A percentile compares a stretch with the other conserved stretches of the same genome.
These are phyloP conservation scores for Wickerhamomyces rabaulensis DNA, from an alignment of 805 yeast species.

Conservation along the genomic window DNA sequence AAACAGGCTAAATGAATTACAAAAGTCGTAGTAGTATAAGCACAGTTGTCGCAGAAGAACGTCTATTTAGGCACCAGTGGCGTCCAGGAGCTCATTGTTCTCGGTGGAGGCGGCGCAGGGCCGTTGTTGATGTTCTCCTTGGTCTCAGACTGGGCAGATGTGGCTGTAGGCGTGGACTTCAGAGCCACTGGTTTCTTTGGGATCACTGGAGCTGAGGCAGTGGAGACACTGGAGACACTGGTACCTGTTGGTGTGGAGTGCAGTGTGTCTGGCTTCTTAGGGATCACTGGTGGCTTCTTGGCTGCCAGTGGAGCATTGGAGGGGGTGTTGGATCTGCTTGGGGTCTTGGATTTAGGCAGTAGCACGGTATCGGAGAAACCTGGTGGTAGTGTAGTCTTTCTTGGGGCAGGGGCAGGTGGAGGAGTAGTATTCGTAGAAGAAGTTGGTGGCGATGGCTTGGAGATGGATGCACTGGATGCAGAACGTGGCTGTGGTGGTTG, in stretches of 20 bases:
- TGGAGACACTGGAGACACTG: neutral
- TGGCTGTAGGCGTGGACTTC: neutral
- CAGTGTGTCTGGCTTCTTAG: slow-evolving; percentile 13
- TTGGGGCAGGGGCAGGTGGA: slow-evolving; percentile 28
- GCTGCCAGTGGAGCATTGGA: slow-evolving; percentile 10
- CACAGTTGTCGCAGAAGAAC: neutral
- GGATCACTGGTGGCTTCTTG: slow-evolving; percentile 15
- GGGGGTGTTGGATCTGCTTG: slow-evolving; percentile 17
- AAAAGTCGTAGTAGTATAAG: neutral
- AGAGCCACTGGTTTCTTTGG: slow-evolving; percentile 3
- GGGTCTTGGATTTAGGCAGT: slow-evolving; percentile 28
- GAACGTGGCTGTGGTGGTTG: slow-evolving; percentile 13
- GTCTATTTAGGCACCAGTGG: slow-evolving; percentile 17
- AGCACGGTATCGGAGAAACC: slow-evolving; percentile 29
- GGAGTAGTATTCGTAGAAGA: slow-evolving; percentile 3
- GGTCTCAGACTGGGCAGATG: neutral
- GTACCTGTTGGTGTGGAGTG: slow-evolving; percentile 1
- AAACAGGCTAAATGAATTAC: neutral
- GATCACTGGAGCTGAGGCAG: neutral
- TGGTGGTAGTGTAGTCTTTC: slow-evolving; percentile 30
- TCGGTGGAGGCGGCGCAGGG: slow-evolving; percentile 15
- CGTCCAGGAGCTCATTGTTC: slow-evolving; percentile 16
- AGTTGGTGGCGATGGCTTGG: slow-evolving; percentile 1
- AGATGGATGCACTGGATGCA: neutral
- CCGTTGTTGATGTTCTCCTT: neutral